Evolutionary conservation across 768 basidiomycete species (phyloP), one percentile per base, ranked within the genome.

Genomic region (Pseudohyphozyma bogoriensis): DNA sequence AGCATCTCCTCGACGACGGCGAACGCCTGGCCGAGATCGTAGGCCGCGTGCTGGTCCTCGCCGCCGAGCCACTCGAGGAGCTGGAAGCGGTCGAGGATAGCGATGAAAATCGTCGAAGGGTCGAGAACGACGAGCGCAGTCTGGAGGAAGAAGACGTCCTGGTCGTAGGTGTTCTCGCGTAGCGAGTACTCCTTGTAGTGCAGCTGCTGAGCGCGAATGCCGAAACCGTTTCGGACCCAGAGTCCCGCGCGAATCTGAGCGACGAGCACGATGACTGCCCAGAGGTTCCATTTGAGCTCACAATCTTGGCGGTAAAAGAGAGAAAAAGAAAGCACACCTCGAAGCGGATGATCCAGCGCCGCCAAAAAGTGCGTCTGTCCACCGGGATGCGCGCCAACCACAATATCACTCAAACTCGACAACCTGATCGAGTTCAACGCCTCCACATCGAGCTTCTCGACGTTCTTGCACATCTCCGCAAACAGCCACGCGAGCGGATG

Each of bases 151-250:
- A 85, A 91, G 22, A 95, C 78, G 66, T 90, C 95, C 72, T 96
- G 91, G 73, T 99, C 95, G 71, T 93, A 92, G 69, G 93, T 95
- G 9, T 90, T 79, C 72, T 99, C 95, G 24, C 93, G 85, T 29
- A 96, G 82, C 81, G 87, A 86, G 73, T 89, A 90, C 72, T 97
- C 93, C 31, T 91, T 85, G 72, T 99, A 99, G 72, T 97, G 93
- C 55, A 92, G 80, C 6, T 91, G 78, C 72, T 97, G 95, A 0
- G 91, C 90, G 2, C 93, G 85, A 67, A 97, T 92, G 20, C 86
- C 86, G 70, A 91, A 88, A 5, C 95, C 95, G 68, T 99, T 99
- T 56, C 93, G 86, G 11, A 95, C 92, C 95, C 95, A 99, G 6
- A 97, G 79, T 0, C 91, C 91, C 0, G 89, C 86, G 29, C 91